phyloP scores from a whole-genome alignment of 345 rosid species.

The Bruguiera sexangula region DNA sequence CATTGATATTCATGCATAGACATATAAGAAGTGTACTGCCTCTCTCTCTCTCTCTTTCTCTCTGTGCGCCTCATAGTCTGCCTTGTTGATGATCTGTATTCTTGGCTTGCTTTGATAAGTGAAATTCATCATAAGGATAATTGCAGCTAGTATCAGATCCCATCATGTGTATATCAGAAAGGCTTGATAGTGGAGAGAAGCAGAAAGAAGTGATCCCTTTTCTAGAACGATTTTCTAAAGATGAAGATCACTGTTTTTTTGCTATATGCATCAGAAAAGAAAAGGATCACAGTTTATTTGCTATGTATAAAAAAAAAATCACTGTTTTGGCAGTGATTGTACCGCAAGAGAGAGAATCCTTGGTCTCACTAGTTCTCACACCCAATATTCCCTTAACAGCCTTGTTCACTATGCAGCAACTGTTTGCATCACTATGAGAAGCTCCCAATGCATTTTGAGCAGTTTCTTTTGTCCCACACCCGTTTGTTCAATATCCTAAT shows the following conservation, averaged over 20 bases:
- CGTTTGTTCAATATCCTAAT: background rate
- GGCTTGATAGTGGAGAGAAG: slow-evolving; percentile 19
- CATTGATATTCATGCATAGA: too few relatives aligned
- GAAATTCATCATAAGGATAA: slow-evolving; percentile 5
- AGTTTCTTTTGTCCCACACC: slow-evolving; percentile 7
- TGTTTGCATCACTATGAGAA: slow-evolving; percentile 20
- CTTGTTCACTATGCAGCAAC: slow-evolving; percentile 26
- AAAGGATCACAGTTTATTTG: background rate
- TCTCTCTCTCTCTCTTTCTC: too few relatives aligned
- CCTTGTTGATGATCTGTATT: slow-evolving; percentile 17
- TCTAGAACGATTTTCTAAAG: slow-evolving; percentile 24
- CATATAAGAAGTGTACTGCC: too few relatives aligned
- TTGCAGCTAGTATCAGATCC: slow-evolving; percentile 10
- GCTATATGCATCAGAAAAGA: background rate
- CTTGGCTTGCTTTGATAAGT: slow-evolving; percentile 6
- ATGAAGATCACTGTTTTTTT: slow-evolving; percentile 14
- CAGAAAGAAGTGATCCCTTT: slow-evolving; percentile 38
- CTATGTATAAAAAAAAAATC: too few relatives aligned
- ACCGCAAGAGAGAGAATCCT: slow-evolving; percentile 13
- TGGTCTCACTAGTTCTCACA: slow-evolving; percentile 29
- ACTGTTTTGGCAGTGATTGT: background rate
- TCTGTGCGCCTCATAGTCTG: background rate
- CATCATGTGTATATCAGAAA: slow-evolving; percentile 11
- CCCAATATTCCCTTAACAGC: slow-evolving; percentile 17
- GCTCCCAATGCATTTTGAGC: slow-evolving; percentile 22